Base-by-base conservation (phyloP, 805 yeast species). In the Kuraishia capsulata region DNA sequence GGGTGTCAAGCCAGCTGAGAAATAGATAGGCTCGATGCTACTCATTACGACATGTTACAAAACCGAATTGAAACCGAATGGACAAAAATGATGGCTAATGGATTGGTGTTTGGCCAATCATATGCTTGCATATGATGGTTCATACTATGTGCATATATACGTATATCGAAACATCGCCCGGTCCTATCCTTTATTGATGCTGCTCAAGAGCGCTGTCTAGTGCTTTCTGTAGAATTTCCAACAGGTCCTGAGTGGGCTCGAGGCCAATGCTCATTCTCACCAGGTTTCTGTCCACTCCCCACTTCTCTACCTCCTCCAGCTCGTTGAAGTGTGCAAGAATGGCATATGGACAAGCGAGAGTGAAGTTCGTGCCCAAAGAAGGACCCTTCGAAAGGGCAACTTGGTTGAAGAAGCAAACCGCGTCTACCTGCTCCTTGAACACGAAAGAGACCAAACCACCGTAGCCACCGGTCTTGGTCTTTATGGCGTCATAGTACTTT, bases 271-370 rank as follows among this genome's bases (percentile, higher is more conserved):
- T 82, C 39, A 89, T 69, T 54, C 97, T 69, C 35, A 89, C 78
- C 44, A 89, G 61, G 52, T 81, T 71, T 42, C 78, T 64, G 53
- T 85, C 95, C 24, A 88, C 85, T 2, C 92, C 95, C 80, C 86
- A 88, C 49, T 76, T 65, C 37, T 72, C 84, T 18, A 84, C 80
- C 51, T 78, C 87, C 42, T 85, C 90, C 40, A 87, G 61, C 57
- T 88, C 96, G 39, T 67, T 70, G 57, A 77, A 86, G 56, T 88
- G 96, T 3, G 95, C 95, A 42, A 89, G 65, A 35, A 89, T 73
- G 5, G 95, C 72, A 59, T 89, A 89, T 6, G 97, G 96, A 54
- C 95, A 88, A 4, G 88, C 88, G 48, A 88, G 65, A 0, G 95
- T 81, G 62, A 86, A 85, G 59, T 84, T 88, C 0, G 96, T 86